Evolutionary conservation across 2,329 filamentous ascomycete genomes (phyloP), one percentile per base, ranked within the genome.

Genomic region (Stachybotrys chlorohalonatus): DNA sequence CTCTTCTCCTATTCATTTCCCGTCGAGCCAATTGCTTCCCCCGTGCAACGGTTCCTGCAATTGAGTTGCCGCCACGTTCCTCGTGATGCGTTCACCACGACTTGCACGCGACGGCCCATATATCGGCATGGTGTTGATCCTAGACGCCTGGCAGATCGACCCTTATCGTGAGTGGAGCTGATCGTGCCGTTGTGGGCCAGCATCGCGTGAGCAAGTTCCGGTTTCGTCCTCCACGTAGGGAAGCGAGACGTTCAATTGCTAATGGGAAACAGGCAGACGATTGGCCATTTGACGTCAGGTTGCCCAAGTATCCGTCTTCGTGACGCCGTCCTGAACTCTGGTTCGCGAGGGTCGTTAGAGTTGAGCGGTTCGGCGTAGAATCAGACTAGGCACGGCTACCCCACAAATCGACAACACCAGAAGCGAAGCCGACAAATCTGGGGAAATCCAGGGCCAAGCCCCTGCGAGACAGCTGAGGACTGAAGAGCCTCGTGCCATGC

Each of bases 1-100:
- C 49, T 55, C 52, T 53, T 59, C 54, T 39, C 48, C 31, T 24
- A 51, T 24, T 49, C 17, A 17, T 49, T 17, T 24, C 24, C 24
- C 24, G 24, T 24, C 24, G 4, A 42, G 36, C 36, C 36, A 9
- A 42, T 42, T 42, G 36, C 36, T 42, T 5, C 36, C 24, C 24
- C 36, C 13, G 36, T 42, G 36, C 36, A 42, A 13, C 36, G 2
- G 31, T 52, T 16, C 49, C 24, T 24, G 24, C 24, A 24, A 24
- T 24, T 24, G 24, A 24, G 24, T 24, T 24, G 24, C 24, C 24
- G 24, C 24, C 24, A 24, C 24, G 24, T 24, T 4, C 16, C 17
- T 51, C 49, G 24, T 15, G 7, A 15, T 32, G 17, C 17, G 9
- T 31, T 51, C 15, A 31, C 31, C 49, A 31, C 8, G 47, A 49